A percentile compares a stretch with the other conserved stretches of the same genome.
Conservation (phyloP, 1,284 basidiomycete genomes). For the Ustilago cynodontis region DNA sequence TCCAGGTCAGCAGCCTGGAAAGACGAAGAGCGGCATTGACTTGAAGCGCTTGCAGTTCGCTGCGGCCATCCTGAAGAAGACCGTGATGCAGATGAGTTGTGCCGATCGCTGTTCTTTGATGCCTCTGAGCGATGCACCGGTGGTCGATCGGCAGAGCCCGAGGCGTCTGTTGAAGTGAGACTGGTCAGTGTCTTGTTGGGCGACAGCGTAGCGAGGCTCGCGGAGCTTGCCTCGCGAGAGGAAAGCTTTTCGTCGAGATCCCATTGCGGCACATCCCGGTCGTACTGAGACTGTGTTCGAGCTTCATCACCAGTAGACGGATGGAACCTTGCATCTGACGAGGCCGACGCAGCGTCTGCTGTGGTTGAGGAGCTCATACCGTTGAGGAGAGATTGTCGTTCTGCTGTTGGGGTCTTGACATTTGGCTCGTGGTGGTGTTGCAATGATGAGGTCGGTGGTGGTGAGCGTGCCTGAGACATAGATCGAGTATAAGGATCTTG, state of each 20-base stretch:
- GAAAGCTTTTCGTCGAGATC: conserved; percentile 46
- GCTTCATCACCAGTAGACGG: neutral
- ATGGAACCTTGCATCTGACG: conserved; percentile 3
- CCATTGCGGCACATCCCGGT: conserved; percentile 60
- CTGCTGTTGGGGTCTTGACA: conserved; percentile 30
- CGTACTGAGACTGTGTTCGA: conserved; percentile 18
- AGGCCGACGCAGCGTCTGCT: neutral
- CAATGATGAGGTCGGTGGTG: conserved; percentile 11
- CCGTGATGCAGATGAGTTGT: neutral
- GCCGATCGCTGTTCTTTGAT: neutral
- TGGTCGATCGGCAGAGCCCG: conserved; percentile 4
- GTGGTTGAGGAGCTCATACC: conserved; percentile 20
- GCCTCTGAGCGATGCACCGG: neutral
- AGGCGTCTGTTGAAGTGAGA: conserved; percentile 15
- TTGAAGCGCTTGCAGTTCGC: conserved; percentile 14
- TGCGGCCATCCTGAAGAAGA: conserved; percentile 6
- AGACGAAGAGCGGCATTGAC: conserved; percentile 14
- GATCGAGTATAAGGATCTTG: conserved; percentile 45
- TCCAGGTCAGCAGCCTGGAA: conserved; percentile 5
- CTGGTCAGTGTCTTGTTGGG: conserved; percentile 17
- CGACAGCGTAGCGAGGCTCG: conserved; percentile 43
- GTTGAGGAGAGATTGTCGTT: conserved; percentile 25
- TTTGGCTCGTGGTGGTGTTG: conserved; percentile 22
- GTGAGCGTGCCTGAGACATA: conserved; percentile 32
- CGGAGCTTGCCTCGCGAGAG: conserved; percentile 39